Base-by-base conservation (phyloP, 768 basidiomycete species). In the Mrakia blollopis region DNA sequence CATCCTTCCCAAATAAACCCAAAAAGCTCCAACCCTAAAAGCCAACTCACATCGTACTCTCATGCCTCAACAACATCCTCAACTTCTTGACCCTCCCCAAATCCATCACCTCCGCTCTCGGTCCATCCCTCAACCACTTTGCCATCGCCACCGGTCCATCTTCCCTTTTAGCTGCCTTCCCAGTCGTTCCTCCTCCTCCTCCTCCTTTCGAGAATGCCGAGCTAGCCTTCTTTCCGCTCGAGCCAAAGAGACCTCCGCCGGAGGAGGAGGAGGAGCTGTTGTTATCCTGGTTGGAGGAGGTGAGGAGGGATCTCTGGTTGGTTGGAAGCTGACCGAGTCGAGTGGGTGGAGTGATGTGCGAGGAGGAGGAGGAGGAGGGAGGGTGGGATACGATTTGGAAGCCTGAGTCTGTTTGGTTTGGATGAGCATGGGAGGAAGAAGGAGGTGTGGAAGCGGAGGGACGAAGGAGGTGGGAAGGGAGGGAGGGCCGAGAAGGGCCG, bases 11-110 rank as follows among this genome's bases (percentile, higher is more conserved):
- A 10, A 13, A 72, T 63, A 70, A 16, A n/a, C 9, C 6, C 44
- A 25, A 25, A n/a, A n/a, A 41, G 39, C 11, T 41, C 18, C 47
- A 50, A 18, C 13, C 3, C 47, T 41, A 21, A 7, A n/a, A n/a
- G n/a, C n/a, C n/a, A n/a, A 81, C 85, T 78, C 83, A 94, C 92
- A 86, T 88, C 1, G 95, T 93, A n/a, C 90, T 87, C 84, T 98
- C 97, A 80, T 97, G 97, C 75, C 97, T 86, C 32, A 99, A 85
- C 80, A 97, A 83, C 78, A 98, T 85, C 77, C 94, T 86, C 76
- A 99, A 83, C 83, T 94, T 95, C 85, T 97, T 97, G 62, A 95
- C 86, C 47, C 88, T 86, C 79, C 92, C 93, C 0, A 96, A 85
- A n/a, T 94, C 93, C 57, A 98, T 86, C n/a, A 87, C 84, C 6